Base-by-base conservation (phyloP, 2,329 filamentous ascomycete genomes). In the Aspergillus ochraceus region DNA sequence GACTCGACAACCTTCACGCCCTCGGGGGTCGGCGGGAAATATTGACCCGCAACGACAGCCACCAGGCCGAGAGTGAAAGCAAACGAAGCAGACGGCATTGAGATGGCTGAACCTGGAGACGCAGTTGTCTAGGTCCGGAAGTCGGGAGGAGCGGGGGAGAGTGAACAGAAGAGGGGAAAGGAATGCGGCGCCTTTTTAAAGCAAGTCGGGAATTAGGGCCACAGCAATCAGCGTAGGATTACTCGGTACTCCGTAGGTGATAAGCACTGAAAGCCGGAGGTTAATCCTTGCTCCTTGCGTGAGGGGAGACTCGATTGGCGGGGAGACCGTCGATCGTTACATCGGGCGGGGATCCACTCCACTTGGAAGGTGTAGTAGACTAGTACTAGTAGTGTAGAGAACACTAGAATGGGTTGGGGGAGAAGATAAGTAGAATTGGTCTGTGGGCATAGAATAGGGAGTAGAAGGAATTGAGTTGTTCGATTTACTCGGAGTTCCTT, bases 11-110 rank as follows among this genome's bases (percentile, higher is more conserved):
- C 72, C 29, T 71, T 80, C 30, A 79, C 56, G n/a, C 71, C 74
- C 55, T 78, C 71, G 2, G 77, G 78, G 1, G 68, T 68, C 8
- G 78, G 75, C 39, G 79, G 79, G 59, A 80, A 80, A 57, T 75
- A 76, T 29, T 75, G 72, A 29, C 68, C 72, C 4, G 62, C 60
- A 17, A 65, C 69, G 42, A 60, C 42, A 10, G 60, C 60, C 36
- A 54, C 64, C 49, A 75, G 55, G 26, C 58, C 59, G 12, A 64
- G 57, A 20, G 62, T 60, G 56, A 64, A 22, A 26, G 59, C 22
- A 20, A 59, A 32, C 3, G 51, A 24, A 22, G 64, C 52, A 12
- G 54, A 66, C 32, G 54, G 57, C 66, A 67, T 65, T 47, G 19
- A 11, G 9, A 24, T 36, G 26, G 26, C 26, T 29, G 8, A 9